phyloP scores from a whole-genome alignment of 1,139 yeast genomes.

The Geotrichum bryndzae region DNA sequence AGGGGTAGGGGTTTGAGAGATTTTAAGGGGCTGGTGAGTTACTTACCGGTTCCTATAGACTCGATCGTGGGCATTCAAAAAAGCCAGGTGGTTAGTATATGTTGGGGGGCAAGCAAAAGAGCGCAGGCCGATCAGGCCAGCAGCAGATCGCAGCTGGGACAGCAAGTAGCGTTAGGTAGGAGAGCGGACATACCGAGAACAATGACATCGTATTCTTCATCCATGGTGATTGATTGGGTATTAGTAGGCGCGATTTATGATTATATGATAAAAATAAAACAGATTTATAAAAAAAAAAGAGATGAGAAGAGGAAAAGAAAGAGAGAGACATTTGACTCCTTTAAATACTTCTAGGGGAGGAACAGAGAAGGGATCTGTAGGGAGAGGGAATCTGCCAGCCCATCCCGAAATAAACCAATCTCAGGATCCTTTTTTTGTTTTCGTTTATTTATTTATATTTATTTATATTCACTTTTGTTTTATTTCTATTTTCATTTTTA shows the following conservation, averaged over 20 bases:
- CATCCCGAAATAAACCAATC: too few relatives aligned
- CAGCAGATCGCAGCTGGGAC: not conserved
- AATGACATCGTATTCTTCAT: conserved; percentile 91
- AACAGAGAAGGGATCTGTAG: too few relatives aligned
- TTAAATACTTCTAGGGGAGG: not conserved
- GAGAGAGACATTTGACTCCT: not conserved
- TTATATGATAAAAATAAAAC: not conserved
- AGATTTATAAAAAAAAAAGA: not conserved
- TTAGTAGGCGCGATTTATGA: not conserved
- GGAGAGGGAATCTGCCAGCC: too few relatives aligned
- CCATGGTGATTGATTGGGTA: conserved; percentile 46
- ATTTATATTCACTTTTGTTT: too few relatives aligned
- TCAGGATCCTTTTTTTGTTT: not conserved
- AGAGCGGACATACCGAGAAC: conserved; percentile 50
- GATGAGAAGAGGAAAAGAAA: not conserved
- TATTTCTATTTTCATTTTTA: too few relatives aligned
- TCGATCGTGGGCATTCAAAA: not conserved
- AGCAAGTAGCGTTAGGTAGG: too few relatives aligned
- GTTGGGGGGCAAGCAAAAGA: not conserved
- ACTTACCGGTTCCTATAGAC: not conserved
- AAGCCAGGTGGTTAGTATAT: not conserved
- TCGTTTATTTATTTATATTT: too few relatives aligned
- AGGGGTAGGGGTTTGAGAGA: not conserved
- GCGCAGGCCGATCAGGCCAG: not conserved
- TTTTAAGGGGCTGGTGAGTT: not conserved